Percentiles rank a stretch among this genome's conserved stretches.
Evolutionary conservation across 768 basidiomycete species (phyloP).

Genomic region (Podaxis sp.): DNA sequence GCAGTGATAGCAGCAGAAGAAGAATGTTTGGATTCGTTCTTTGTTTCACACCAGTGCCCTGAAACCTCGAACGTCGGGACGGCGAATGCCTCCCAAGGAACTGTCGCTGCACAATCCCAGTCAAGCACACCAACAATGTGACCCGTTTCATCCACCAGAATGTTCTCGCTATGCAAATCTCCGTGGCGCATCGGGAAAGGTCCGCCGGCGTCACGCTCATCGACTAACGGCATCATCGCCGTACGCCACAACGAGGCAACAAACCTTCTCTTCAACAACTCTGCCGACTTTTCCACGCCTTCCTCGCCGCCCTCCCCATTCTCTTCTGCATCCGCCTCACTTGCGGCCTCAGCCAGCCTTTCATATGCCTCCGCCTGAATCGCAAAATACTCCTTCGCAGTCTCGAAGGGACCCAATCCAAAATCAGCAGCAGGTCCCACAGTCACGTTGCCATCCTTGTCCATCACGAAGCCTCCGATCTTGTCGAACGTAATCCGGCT

Average conservation of each 20-base stretch:
- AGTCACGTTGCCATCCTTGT: conserved; percentile 31
- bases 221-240: conserved; percentile 42
- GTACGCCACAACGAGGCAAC: conserved; percentile 39
- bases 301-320: conserved; percentile 16
- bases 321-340: conserved; percentile 27
- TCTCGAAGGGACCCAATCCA: conserved; percentile 39
- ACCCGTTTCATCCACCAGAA: conserved; percentile 38
- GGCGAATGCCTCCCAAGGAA: conserved; percentile 44
- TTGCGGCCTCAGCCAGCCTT: conserved; percentile 34
- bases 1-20: background rate
- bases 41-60: conserved; percentile 34
- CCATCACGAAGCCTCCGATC: conserved; percentile 39
- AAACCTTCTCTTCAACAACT: conserved; percentile 35
- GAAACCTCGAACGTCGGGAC: conserved; percentile 43
- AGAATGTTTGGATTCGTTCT: conserved; percentile 18
- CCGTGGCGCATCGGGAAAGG: conserved; percentile 45
- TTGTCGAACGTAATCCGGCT: conserved; percentile 39
- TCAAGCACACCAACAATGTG: conserved; percentile 42
- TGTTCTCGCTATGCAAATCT: conserved; percentile 42
- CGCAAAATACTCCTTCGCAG: conserved; percentile 39
- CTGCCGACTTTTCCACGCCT: conserved; percentile 19
- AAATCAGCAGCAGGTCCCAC: conserved; percentile 43
- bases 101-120: conserved; percentile 44
- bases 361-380: conserved; percentile 42
- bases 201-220: conserved; percentile 36